A percentile compares a stretch with the other conserved stretches of the same genome.
These are phyloP conservation scores for Chalciporus piperatoides DNA, from an alignment of 1,284 basidiomycete species.

Conservation along the genomic window DNA sequence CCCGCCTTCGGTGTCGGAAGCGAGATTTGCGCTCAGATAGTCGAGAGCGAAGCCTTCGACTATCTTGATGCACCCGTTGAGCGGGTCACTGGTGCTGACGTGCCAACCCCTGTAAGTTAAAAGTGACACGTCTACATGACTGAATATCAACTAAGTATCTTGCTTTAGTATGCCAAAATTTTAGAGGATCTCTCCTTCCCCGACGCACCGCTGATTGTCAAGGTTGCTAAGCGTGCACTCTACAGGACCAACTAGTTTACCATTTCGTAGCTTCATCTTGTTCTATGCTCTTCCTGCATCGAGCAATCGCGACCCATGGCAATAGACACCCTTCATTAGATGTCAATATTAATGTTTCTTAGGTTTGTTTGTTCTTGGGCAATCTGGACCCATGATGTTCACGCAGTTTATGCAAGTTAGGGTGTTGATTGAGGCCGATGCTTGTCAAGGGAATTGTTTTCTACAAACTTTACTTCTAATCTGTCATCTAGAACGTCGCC, in stretches of 20 bases:
- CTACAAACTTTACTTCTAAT: not conserved
- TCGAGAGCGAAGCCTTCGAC: constrained; percentile 95
- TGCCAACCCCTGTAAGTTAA: constrained; percentile 90
- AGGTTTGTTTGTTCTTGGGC: constrained; percentile 9
- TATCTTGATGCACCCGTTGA: constrained; percentile 98
- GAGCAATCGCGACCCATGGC: constrained; percentile 18
- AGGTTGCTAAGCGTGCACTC: constrained; percentile 89
- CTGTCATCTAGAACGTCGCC: constrained; percentile 8
- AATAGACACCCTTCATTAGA: constrained; percentile 21
- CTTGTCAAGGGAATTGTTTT: not conserved
- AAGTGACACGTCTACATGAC: constrained; percentile 32
- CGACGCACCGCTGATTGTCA: constrained; percentile 80
- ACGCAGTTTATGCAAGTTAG: not conserved
- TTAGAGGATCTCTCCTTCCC: constrained; percentile 92
- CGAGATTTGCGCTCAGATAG: constrained; percentile 95
- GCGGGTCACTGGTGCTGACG: constrained; percentile 95
- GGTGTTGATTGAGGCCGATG: too few species aligned
- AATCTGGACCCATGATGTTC: not conserved
- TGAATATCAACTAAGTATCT: constrained; percentile 1
- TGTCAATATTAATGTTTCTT: constrained; percentile 15
- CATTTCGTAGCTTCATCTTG: constrained; percentile 8
- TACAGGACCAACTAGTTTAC: constrained; percentile 72
- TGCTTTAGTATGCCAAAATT: constrained; percentile 77
- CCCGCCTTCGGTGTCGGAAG: constrained; percentile 97
- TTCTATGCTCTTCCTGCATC: constrained; percentile 11